phyloP scores from a whole-genome alignment of 2,329 filamentous ascomycete species.

The Rutstroemia sp. region DNA sequence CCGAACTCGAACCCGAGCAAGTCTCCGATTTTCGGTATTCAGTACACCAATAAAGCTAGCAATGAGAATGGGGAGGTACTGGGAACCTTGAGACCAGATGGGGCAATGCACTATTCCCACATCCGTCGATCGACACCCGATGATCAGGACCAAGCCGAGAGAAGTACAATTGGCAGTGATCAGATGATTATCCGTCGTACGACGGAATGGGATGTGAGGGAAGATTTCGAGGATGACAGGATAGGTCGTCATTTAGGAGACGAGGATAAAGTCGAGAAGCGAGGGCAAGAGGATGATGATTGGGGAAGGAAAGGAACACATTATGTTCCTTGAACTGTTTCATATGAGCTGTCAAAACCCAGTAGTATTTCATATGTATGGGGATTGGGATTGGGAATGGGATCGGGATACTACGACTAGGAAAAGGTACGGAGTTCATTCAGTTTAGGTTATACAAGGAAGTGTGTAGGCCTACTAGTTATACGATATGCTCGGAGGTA shows the following conservation, averaged over 20 bases:
- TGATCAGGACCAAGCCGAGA: constrained; percentile 6
- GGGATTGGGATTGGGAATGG: neutral
- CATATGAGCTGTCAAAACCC: no score
- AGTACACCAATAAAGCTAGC: constrained; percentile 1
- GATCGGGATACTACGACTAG: no score
- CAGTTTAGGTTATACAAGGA: no score
- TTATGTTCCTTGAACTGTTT: neutral
- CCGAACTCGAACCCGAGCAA: neutral
- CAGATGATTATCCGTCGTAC: constrained; percentile 16
- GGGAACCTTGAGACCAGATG: constrained; percentile 12
- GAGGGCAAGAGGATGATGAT: neutral
- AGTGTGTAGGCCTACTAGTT: no score
- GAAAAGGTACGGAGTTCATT: no score
- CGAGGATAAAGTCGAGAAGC: neutral
- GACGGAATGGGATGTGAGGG: constrained; percentile 14
- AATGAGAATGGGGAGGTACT: constrained; percentile 4
- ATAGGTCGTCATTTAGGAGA: neutral
- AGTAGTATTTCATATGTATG: no score
- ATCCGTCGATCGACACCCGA: constrained; percentile 12
- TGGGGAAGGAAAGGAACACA: neutral
- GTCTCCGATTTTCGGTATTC: constrained; percentile 1
- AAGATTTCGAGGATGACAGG: neutral
- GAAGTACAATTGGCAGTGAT: constrained; percentile 13
- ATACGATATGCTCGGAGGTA: no score
- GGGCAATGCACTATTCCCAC: constrained; percentile 9